Conservation (phyloP, 805 yeast genomes). For the Schwanniomyces vanrijiae region DNA sequence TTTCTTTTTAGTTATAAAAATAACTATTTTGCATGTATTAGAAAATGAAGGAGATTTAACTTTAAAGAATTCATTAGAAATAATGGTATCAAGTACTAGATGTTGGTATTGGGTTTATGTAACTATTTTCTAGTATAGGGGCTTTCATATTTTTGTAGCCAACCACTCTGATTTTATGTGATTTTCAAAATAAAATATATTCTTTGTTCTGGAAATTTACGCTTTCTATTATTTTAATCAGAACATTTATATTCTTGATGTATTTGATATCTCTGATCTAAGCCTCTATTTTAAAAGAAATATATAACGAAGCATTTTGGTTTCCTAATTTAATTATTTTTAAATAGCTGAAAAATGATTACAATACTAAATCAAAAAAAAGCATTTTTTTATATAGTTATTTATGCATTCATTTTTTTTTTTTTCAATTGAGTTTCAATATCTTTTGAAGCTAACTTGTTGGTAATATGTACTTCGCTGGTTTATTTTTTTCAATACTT, state of each 20-base stretch:
- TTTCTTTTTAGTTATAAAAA: slow-evolving; percentile 37
- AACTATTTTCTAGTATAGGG: slow-evolving; percentile 37
- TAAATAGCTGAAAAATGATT: slow-evolving; percentile 40
- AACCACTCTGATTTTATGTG: slow-evolving; percentile 43
- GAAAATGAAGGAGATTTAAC: slow-evolving; percentile 27
- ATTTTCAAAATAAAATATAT: slow-evolving; percentile 28
- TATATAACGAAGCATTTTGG: slow-evolving; percentile 44
- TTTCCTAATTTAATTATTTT: slow-evolving; percentile 41
- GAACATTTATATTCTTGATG: slow-evolving; percentile 46
- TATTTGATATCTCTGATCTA: slow-evolving; percentile 44
- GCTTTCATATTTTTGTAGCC: slow-evolving; percentile 36
- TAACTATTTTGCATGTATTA: slow-evolving; percentile 25
- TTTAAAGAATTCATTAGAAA: slow-evolving; percentile 6
- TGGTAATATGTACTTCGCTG: slow-evolving; percentile 35
- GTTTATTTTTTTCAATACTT: slow-evolving; percentile 17
- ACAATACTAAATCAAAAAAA: slow-evolving; percentile 42
- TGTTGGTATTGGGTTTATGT: slow-evolving; percentile 45
- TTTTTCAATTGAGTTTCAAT: slow-evolving; percentile 39
- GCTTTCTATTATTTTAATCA: slow-evolving; percentile 34
- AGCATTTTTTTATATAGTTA: slow-evolving; percentile 48
- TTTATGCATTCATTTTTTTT: slow-evolving; percentile 50
- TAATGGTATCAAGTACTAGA: slow-evolving; percentile 18
- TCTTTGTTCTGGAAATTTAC: slow-evolving; percentile 30
- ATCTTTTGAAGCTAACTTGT: slow-evolving; percentile 10
- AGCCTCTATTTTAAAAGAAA: slow-evolving; percentile 41